Evolutionary conservation across 176 grass and related monocot genomes (phyloP), one percentile per base, ranked within the genome.

Genomic region (Cymbopogon citratus): DNA sequence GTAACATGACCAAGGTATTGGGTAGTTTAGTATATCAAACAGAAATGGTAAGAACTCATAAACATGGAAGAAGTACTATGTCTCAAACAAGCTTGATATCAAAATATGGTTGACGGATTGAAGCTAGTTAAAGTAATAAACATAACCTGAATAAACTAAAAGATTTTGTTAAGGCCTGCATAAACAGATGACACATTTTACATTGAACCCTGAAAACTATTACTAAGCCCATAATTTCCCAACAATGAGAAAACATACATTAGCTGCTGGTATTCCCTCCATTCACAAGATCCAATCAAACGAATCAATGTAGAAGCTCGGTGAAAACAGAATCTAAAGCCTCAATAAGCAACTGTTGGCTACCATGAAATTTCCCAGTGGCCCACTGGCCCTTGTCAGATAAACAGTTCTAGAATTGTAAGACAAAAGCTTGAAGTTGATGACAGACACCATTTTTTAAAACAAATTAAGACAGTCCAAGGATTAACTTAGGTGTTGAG

Each of bases 1-100:
- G 77, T 73, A 46, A 78, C 48, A 80, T 39, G 77, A 85, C 51
- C 80, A 36, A 68, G 15, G 5, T 21, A 64, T 45, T 71, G 21
- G 24, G 14, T 11, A 75, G 29, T 76, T 84, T 34, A 12, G 14
- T 27, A 86, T 10, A 85, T 71, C 12, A 10, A 33, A 61, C 29
- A 73, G 26, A 68, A 62, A 70, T 6, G 5, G 54, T 36, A 71
- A n/a, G 6, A 38, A 65, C 23, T 63, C 35, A 63, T 7, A 76
- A 65, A 66, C 19, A 77, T 8, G 12, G n/a, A 16, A 21, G 73
- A 31, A 54, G 11, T 65, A 63, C 2, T 24, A 45, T 14, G 27
- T 62, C 34, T 38, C 24, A 19, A 36, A 60, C 56, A 81, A 81
- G 62, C 24, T 29, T 64, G 44, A 34, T 69, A 23, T 15, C 31